Evolutionary conservation across 345 rosid genomes (phyloP).

Genomic region (Eucalyptus grandis): DNA sequence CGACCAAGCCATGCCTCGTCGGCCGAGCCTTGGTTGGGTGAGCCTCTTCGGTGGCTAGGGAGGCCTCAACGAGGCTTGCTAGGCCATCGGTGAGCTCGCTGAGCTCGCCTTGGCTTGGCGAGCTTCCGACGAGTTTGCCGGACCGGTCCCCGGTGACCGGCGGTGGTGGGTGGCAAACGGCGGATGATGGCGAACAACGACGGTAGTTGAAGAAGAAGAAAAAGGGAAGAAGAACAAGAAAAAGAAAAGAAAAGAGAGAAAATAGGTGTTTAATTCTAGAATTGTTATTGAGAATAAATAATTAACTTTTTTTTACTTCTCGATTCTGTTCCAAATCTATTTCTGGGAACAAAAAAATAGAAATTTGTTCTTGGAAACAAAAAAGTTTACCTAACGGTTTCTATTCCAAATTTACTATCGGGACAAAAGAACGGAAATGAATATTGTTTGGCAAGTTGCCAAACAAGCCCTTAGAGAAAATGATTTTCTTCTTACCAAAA

Average conservation of each 20-base stretch:
- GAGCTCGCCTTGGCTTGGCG: too few species aligned
- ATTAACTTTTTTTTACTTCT: too few species aligned
- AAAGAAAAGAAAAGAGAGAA: too few species aligned
- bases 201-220: too few species aligned
- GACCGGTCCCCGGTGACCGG: fast-evolving
- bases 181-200: fast-evolving
- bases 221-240: too few species aligned
- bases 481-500: background rate
- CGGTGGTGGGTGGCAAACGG: fast-evolving
- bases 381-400: fast-evolving
- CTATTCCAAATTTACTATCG: fast-evolving
- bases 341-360: fast-evolving
- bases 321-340: fast-evolving
- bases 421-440: too few species aligned
- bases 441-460: too few species aligned
- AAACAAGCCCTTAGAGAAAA: fast-evolving
- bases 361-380: too few species aligned
- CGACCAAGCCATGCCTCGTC: fast-evolving
- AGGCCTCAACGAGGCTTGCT: fast-evolving
- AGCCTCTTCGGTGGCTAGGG: fast-evolving
- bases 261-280: too few species aligned
- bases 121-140: fast-evolving
- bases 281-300: fast-evolving
- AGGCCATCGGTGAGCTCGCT: fast-evolving
- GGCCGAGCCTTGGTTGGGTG: fast-evolving